Conservation (phyloP, 306 rosid genomes). For the Sindora glabra region DNA sequence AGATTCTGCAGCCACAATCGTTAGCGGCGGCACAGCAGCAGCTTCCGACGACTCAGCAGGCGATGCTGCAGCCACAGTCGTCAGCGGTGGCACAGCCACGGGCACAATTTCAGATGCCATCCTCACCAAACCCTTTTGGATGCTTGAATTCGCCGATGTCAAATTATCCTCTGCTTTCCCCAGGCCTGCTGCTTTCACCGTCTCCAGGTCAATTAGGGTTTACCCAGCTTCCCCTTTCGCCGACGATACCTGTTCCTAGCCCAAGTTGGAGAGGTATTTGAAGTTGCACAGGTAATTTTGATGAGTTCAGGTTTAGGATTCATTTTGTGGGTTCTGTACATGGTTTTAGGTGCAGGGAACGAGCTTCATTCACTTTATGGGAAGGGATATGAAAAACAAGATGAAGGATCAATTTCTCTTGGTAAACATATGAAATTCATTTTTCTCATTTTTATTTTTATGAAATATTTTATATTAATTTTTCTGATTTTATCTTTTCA, state of each 20-base stretch:
- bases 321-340: conserved; percentile 29
- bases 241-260: conserved; percentile 55
- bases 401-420: conserved; percentile 12
- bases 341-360: conserved; percentile 15
- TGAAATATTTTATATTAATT: too few species aligned
- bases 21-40: too few species aligned
- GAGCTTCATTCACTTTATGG: conserved; percentile 30
- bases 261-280: conserved; percentile 57
- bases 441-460: too few species aligned
- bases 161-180: conserved; percentile 35
- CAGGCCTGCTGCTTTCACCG: conserved; percentile 40
- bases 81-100: conserved; percentile 7
- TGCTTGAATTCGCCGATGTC: conserved; percentile 69
- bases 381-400: conserved; percentile 30
- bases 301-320: conserved; percentile 3
- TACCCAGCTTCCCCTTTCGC: conserved; percentile 65
- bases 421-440: too few species aligned
- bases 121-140: conserved; percentile 47
- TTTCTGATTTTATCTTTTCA: too few species aligned
- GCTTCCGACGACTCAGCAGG: conserved; percentile 12
- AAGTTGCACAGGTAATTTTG: conserved; percentile 29
- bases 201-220: conserved; percentile 38
- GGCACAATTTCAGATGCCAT: conserved; percentile 32
- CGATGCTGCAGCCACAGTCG: conserved; percentile 11
- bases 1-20: too few species aligned